Percentiles rank a stretch among this genome's conserved stretches.
phyloP scores from a whole-genome alignment of 371 early-diverging fungal species.

The Amoeboaphelidium occidentale region DNA sequence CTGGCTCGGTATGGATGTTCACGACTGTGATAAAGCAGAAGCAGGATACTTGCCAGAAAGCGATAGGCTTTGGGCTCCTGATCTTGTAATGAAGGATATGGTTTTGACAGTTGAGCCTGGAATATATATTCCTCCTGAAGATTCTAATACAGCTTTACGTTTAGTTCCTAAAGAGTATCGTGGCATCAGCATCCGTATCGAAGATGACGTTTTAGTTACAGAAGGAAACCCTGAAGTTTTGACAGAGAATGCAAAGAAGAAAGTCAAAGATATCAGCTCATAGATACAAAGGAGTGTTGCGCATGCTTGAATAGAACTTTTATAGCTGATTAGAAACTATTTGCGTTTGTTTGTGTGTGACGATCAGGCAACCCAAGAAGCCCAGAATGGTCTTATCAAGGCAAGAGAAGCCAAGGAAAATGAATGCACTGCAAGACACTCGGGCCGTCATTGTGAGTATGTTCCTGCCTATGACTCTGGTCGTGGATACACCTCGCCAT shows the following conservation, averaged over 20 bases:
- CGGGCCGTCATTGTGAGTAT: too few species aligned
- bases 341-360: too few species aligned
- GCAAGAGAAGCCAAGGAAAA: too few species aligned
- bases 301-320: too few species aligned
- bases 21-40: slow-evolving; percentile 46
- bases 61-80: background rate
- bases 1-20: slow-evolving; percentile 82
- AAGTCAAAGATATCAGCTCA: slow-evolving; percentile 10
- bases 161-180: slow-evolving; percentile 41
- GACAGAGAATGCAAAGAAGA: slow-evolving; percentile 54
- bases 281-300: too few species aligned
- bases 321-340: too few species aligned
- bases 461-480: too few species aligned
- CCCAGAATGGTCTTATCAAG: too few species aligned
- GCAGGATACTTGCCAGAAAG: background rate
- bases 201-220: slow-evolving; percentile 65
- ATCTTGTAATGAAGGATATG: background rate
- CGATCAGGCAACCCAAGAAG: too few species aligned
- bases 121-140: slow-evolving; percentile 57
- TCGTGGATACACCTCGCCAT: too few species aligned
- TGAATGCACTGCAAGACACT: too few species aligned
- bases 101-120: slow-evolving; percentile 47
- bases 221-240: slow-evolving; percentile 32
- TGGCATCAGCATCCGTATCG: slow-evolving; percentile 83
- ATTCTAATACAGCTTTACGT: slow-evolving; percentile 15